A percentile compares a stretch with the other conserved stretches of the same genome.
Conservation (phyloP, 305 asterid genomes). For the Plantago coronopus region DNA sequence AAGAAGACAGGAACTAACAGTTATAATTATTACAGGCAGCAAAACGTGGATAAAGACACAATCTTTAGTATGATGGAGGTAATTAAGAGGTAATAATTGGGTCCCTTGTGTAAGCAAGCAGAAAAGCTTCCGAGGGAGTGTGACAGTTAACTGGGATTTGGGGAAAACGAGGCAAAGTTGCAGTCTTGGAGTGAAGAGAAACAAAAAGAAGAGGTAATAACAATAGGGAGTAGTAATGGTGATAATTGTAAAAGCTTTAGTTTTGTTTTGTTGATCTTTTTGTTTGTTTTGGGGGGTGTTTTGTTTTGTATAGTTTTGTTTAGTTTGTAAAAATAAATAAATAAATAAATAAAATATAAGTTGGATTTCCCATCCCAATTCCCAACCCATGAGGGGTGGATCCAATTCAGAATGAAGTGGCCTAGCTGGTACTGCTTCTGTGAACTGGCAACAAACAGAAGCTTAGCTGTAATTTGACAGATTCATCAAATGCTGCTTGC, state of each 20-base stretch:
- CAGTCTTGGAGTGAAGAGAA: not conserved
- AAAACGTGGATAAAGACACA: not conserved
- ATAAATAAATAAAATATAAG: too few species aligned
- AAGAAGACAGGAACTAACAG: not conserved
- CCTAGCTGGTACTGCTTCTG: conserved; percentile 20
- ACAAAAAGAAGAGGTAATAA: not conserved
- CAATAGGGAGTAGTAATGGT: not conserved
- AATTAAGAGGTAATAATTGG: not conserved
- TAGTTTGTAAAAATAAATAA: conserved; percentile 17
- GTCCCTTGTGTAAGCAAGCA: not conserved
- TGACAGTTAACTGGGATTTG: not conserved
- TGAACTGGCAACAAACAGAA: conserved; percentile 42
- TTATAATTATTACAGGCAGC: too few species aligned
- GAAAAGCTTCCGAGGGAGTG: not conserved
- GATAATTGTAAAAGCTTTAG: not conserved
- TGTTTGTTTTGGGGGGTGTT: too few species aligned
- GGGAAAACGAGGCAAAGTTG: not conserved
- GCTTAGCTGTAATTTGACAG: conserved; percentile 41
- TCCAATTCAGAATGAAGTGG: conserved; percentile 18
- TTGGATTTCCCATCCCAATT: conserved; percentile 34
- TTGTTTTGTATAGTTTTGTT: conserved; percentile 1
- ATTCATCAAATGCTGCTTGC: conserved; percentile 4
- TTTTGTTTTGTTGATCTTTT: not conserved
- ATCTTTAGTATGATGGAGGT: not conserved
- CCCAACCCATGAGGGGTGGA: too few species aligned